Conservation (phyloP, 306 rosid species). For the Trifolium repens region DNA sequence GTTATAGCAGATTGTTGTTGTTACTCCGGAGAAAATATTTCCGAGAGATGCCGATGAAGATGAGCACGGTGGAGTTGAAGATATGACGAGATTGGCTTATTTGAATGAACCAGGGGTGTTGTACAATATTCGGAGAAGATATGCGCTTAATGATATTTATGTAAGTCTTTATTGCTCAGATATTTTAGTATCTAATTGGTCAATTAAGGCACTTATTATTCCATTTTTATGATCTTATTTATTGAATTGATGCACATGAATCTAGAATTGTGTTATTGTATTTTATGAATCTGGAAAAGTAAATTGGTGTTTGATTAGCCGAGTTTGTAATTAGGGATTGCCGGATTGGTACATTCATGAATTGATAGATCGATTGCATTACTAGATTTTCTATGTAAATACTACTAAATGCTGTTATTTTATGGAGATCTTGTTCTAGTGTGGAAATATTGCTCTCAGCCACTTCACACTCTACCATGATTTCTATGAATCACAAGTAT, state of each 20-base stretch:
- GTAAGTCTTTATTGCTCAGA: conserved; percentile 53
- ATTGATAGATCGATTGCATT: not conserved
- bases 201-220: conserved; percentile 5
- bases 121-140: conserved; percentile 89
- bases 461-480: not conserved
- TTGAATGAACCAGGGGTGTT: conserved; percentile 97
- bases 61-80: conserved; percentile 94
- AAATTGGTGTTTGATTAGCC: not conserved
- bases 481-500: not conserved
- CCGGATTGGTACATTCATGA: conserved; percentile 4
- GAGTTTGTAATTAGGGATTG: conserved; percentile 1
- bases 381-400: conserved; percentile 1
- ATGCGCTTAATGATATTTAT: conserved; percentile 86
- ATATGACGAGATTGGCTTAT: conserved; percentile 88
- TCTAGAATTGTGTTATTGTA: conserved; percentile 16
- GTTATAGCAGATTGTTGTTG: conserved; percentile 56
- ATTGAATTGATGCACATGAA: not conserved
- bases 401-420: not conserved
- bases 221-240: conserved; percentile 15
- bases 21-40: conserved; percentile 60
- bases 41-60: conserved; percentile 94
- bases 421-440: not conserved
- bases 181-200: not conserved
- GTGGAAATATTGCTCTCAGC: not conserved
- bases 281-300: not conserved